Evolutionary conservation across 1,284 basidiomycete species (phyloP).

Genomic region (Vanrija pseudolonga): DNA sequence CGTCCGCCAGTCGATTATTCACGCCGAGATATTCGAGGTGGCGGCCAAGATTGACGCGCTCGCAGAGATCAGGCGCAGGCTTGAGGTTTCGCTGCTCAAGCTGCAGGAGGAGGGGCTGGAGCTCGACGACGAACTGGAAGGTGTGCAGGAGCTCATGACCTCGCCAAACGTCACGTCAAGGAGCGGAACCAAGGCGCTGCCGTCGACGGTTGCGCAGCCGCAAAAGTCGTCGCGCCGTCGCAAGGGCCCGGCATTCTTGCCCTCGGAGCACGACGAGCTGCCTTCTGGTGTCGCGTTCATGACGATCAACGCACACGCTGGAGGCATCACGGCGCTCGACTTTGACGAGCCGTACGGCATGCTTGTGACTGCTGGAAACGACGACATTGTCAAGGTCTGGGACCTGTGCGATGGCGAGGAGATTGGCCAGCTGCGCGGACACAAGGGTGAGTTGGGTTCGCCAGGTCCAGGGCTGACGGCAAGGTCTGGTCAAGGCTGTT

Average conservation of each 20-base stretch:
- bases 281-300: constrained; percentile 95
- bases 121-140: constrained; percentile 87
- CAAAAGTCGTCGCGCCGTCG: constrained; percentile 31
- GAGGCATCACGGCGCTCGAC: constrained; percentile 83
- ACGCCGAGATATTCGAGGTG: constrained; percentile 80
- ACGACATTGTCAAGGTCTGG: constrained; percentile 59
- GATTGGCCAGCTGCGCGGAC: constrained; percentile 74
- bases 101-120: constrained; percentile 94
- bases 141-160: constrained; percentile 75
- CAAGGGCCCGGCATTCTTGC: constrained; percentile 85
- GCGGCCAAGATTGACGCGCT: constrained; percentile 81
- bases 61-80: constrained; percentile 71
- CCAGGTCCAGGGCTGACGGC: constrained; percentile 25
- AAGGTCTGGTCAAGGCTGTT: constrained; percentile 69
- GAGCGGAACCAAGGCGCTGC: constrained; percentile 39
- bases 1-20: constrained; percentile 76
- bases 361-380: constrained; percentile 75
- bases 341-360: constrained; percentile 96
- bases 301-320: constrained; percentile 76
- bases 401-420: constrained; percentile 61
- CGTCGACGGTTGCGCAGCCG: constrained; percentile 16
- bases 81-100: constrained; percentile 78
- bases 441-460: constrained; percentile 50
- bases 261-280: constrained; percentile 94
- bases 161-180: constrained; percentile 50